Conservation (phyloP, 345 rosid genomes). For the Brassica napus region Da-Ae NC_063442.1:39852501-39853000, state of each 20-base stretch:
- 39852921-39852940: conserved; percentile 89
- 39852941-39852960: conserved; percentile 26
- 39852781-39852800: conserved; percentile 83
- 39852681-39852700: conserved; percentile 73
- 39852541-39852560: conserved; percentile 80
- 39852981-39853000: too few species aligned
- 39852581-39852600: conserved; percentile 98
- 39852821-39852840: conserved; percentile 94
- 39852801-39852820: conserved; percentile 84
- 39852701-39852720: conserved; percentile 90
- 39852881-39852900: conserved; percentile 96
- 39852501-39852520: conserved; percentile 73
- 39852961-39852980: neutral
- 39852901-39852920: conserved; percentile 88
- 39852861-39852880: conserved; percentile 98
- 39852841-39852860: conserved; percentile 83
- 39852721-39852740: conserved; percentile 87
- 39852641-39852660: conserved; percentile 87
- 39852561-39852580: conserved; percentile 96
- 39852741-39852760: conserved; percentile 96
- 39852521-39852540: conserved; percentile 94
- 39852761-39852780: conserved; percentile 86
- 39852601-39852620: conserved; percentile 87
- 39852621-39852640: conserved; percentile 97
- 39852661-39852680: conserved; percentile 80